These are phyloP conservation scores for Aureobasidium sp. DNA, from an alignment of 2,329 filamentous ascomycete genomes.

Conservation along the genomic window DNA sequence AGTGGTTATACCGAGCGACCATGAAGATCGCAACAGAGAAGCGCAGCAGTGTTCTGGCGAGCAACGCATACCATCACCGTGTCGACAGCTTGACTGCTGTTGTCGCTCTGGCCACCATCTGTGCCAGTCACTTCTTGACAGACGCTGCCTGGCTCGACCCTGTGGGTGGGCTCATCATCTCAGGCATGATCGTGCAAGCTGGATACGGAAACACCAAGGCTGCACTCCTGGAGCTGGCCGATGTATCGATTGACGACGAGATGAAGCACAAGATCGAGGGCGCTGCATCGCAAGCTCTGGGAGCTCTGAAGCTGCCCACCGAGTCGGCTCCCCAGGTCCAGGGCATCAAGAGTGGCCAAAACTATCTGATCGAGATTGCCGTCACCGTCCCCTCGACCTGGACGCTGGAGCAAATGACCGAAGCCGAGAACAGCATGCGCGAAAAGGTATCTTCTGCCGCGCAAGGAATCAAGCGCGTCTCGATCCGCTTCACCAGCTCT, in stretches of 20 bases:
- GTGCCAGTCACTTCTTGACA: slow-evolving; percentile 76
- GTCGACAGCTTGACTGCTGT: slow-evolving; percentile 93
- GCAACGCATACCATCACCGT: slow-evolving; percentile 92
- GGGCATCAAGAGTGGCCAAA: slow-evolving; percentile 92
- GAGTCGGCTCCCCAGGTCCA: slow-evolving; percentile 42
- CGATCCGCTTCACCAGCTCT: slow-evolving; percentile 71
- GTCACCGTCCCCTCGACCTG: slow-evolving; percentile 68
- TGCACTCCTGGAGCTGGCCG: slow-evolving; percentile 81
- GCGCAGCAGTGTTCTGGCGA: slow-evolving; percentile 90
- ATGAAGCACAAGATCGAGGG: slow-evolving; percentile 64
- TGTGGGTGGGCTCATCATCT: slow-evolving; percentile 86
- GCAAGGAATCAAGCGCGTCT: slow-evolving; percentile 73
- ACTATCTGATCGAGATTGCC: slow-evolving; percentile 87
- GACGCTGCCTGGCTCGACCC: slow-evolving; percentile 91
- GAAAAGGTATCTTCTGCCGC: slow-evolving; percentile 66
- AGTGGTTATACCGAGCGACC: slow-evolving; percentile 97
- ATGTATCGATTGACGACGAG: slow-evolving; percentile 79
- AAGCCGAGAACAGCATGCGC: slow-evolving; percentile 67
- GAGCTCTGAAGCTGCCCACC: slow-evolving; percentile 19
- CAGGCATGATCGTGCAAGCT: slow-evolving; percentile 83
- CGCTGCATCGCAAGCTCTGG: slow-evolving; percentile 53
- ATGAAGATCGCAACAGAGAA: slow-evolving; percentile 91
- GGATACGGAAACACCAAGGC: slow-evolving; percentile 78
- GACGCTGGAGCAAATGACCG: slow-evolving; percentile 62
- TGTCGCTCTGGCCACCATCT: slow-evolving; percentile 81